Base-by-base conservation (phyloP, 352 stramenopile genomes). In the Synura sp. region DNA sequence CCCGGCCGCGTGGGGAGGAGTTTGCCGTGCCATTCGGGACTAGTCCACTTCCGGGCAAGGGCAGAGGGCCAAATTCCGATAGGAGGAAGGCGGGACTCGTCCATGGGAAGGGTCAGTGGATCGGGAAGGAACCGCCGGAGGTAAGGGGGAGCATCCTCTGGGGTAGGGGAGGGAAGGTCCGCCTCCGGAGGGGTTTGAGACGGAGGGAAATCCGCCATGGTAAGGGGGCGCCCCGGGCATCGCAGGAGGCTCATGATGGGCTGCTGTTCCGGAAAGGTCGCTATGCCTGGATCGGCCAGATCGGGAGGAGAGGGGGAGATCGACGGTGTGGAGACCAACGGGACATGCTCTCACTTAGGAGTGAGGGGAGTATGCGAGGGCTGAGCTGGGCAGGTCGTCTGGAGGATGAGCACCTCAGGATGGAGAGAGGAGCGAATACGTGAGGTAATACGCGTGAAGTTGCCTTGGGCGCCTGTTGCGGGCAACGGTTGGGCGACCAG, bases 21-120 rank as follows among this genome's bases (percentile, higher is more conserved):
- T 12, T 12, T 22, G 49, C 12, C 29, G 29, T 63, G 29, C 49
- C 49, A 63, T 63, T 63, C 49, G 49, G 49, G 49, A 63, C 49
- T 63, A 22, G 49, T 63, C 14, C 49, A 22, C 49, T 22, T 63
- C 49, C 49, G 49, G 49, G 29, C 49, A 63, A 22, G 12, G 12
- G 49, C 49, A 22, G 49, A 63, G 49, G 49, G 49, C 49, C 49
- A 63, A 22, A 63, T 63, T 12, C 49, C 49, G n/a, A n/a, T n/a
- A 12, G 49, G 49, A 29, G 49, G 29, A 29, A 12, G 49, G 29
- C 14, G 29, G 49, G n/a, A n/a, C n/a, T n/a, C n/a, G n/a, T 63
- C 29, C 49, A 63, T 22, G 49, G 49, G 49, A 22, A 22, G 49
- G 49, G 14, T 22, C 29, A 22, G 49, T 22, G 49, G 49, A 63